Evolutionary conservation across 2,329 filamentous ascomycete species (phyloP).

Genomic region (Penicillium sp.): DNA sequence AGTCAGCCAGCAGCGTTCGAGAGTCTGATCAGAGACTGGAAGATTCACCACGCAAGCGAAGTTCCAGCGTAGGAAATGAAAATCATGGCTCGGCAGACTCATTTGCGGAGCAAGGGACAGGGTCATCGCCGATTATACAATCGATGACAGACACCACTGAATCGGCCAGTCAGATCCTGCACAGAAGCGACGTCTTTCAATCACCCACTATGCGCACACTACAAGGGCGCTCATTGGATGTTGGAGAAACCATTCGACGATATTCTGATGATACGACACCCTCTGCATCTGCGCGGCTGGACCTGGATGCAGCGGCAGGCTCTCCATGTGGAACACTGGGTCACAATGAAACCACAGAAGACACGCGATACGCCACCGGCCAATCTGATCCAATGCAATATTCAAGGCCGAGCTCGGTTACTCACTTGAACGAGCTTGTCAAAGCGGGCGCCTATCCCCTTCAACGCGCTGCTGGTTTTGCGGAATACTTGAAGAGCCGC

Average conservation of each 20-base stretch:
- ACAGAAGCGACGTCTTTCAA: constrained; percentile 82
- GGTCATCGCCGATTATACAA: constrained; percentile 67
- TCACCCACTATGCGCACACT: constrained; percentile 62
- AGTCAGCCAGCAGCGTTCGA: constrained; percentile 22
- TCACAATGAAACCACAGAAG: constrained; percentile 11
- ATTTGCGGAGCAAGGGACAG: constrained; percentile 70
- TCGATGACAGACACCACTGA: constrained; percentile 69
- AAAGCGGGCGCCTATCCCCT: constrained; percentile 70
- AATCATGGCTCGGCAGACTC: constrained; percentile 69
- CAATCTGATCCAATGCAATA: constrained; percentile 27
- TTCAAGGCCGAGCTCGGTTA: constrained; percentile 32
- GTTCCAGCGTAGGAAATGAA: constrained; percentile 60
- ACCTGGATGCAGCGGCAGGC: constrained; percentile 5
- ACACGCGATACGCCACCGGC: constrained; percentile 15
- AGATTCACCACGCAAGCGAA: constrained; percentile 47
- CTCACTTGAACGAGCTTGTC: constrained; percentile 58
- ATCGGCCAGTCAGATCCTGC: constrained; percentile 87
- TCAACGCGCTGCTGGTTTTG: constrained; percentile 77
- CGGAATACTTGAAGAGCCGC: constrained; percentile 75
- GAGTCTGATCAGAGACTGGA: constrained; percentile 9
- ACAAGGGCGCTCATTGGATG: constrained; percentile 28
- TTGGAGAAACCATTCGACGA: constrained; percentile 26
- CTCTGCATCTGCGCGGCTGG: constrained; percentile 27
- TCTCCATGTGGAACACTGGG: background rate
- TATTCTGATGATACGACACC: constrained; percentile 38